These are phyloP conservation scores for Albatrellus sp. DNA, from an alignment of 1,284 basidiomycete species.

Conservation along the genomic window DNA sequence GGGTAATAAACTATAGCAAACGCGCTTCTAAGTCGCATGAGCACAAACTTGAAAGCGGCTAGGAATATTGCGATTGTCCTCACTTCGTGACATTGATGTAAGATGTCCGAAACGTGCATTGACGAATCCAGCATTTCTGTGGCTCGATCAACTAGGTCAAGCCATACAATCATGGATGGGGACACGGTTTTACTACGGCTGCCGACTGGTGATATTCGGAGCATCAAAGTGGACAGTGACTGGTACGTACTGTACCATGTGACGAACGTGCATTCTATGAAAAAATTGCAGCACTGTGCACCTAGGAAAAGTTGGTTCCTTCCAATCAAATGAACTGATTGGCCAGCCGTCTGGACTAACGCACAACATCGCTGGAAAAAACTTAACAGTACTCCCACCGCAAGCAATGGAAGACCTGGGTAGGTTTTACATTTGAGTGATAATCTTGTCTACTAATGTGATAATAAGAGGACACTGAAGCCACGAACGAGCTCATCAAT, in stretches of 20 bases:
- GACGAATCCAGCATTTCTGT: neutral
- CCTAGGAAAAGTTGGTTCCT: constrained; percentile 66
- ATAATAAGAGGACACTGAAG: constrained; percentile 72
- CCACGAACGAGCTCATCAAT: constrained; percentile 82
- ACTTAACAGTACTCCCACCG: constrained; percentile 48
- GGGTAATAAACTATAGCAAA: neutral
- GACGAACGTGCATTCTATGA: constrained; percentile 5
- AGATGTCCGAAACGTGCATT: neutral
- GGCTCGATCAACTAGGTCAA: neutral
- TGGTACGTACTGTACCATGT: constrained; percentile 30
- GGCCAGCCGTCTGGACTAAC: constrained; percentile 66
- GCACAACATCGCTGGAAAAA: constrained; percentile 65
- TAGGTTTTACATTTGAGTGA: constrained; percentile 17
- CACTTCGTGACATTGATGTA: too few relatives aligned
- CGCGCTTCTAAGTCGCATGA: too few relatives aligned
- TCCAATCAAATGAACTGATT: constrained; percentile 56
- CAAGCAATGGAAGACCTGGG: constrained; percentile 63
- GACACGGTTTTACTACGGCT: constrained; percentile 55
- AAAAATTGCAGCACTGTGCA: constrained; percentile 37
- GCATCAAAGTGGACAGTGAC: constrained; percentile 53
- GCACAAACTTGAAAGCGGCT: too few relatives aligned
- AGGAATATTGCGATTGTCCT: too few relatives aligned
- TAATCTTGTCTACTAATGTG: constrained; percentile 5
- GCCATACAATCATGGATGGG: constrained; percentile 41
- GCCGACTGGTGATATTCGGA: constrained; percentile 58